Conservation (phyloP, 352 stramenopile species). For the Thalassiosira allenii region DNA sequence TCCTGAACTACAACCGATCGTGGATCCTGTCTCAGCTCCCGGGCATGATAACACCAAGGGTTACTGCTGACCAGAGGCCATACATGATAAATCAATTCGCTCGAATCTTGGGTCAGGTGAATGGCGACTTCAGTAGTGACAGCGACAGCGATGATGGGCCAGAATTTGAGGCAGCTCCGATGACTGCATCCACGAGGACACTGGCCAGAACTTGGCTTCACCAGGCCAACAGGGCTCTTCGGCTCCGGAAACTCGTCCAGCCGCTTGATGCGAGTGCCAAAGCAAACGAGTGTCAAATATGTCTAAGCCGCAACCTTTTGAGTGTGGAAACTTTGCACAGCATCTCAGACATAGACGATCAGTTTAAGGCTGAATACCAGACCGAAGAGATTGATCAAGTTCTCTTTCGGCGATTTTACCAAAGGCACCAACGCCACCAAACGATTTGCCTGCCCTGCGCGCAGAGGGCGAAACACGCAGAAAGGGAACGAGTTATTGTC, state of each 20-base stretch:
- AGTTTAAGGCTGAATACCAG: constrained; percentile 89
- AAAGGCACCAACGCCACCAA: constrained; percentile 92
- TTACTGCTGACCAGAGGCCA: constrained; percentile 89
- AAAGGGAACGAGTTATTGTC: constrained; percentile 26
- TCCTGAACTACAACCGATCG: constrained; percentile 97
- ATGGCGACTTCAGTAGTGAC: constrained; percentile 90
- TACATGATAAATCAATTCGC: constrained; percentile 96
- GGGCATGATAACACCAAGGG: constrained; percentile 94
- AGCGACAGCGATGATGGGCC: constrained; percentile 90
- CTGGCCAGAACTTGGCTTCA: constrained; percentile 94
- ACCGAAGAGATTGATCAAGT: constrained; percentile 91
- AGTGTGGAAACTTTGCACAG: constrained; percentile 93
- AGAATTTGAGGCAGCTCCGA: constrained; percentile 91
- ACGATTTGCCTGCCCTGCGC: constrained; percentile 95
- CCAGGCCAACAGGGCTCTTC: constrained; percentile 87
- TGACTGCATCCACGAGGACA: constrained; percentile 90
- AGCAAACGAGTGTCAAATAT: constrained; percentile 94
- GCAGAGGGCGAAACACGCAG: constrained; percentile 76
- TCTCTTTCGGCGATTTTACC: constrained; percentile 96
- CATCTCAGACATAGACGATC: constrained; percentile 92
- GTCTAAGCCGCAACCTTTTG: constrained; percentile 92
- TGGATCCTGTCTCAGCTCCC: constrained; percentile 97
- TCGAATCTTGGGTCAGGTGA: constrained; percentile 93
- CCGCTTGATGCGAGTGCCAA: constrained; percentile 91
- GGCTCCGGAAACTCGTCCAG: constrained; percentile 90